Evolutionary conservation across 2,329 filamentous ascomycete genomes (phyloP).

Genomic region (Penicillium sclerotigenum): DNA sequence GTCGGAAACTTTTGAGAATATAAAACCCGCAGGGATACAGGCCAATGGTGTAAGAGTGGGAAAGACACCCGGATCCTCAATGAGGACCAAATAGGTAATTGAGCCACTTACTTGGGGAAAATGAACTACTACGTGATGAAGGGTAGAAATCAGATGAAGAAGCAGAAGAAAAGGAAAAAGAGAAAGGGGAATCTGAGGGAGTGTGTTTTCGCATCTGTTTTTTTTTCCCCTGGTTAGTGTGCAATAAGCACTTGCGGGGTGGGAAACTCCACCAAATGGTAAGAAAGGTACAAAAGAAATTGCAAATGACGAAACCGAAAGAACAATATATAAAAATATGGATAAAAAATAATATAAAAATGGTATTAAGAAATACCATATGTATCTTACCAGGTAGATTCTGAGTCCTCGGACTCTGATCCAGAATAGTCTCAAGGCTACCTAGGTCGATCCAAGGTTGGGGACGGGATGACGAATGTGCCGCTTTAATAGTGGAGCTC

Average conservation of each 20-base stretch:
- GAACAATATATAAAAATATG: too few relatives aligned
- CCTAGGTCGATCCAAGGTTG: background rate
- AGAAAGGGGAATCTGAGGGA: slow-evolving; percentile 15
- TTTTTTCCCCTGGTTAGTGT: slow-evolving; percentile 6
- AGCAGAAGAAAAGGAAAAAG: slow-evolving; percentile 22
- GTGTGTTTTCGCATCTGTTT: slow-evolving; percentile 13
- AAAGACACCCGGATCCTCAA: background rate
- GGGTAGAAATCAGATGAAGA: slow-evolving; percentile 28
- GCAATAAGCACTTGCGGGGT: slow-evolving; percentile 9
- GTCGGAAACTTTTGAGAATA: slow-evolving; percentile 7
- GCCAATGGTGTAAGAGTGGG: slow-evolving; percentile 7
- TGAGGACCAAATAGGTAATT: background rate
- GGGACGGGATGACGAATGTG: slow-evolving; percentile 9
- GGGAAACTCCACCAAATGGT: background rate
- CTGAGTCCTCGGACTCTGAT: background rate
- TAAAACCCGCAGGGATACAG: background rate
- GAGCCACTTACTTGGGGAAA: slow-evolving; percentile 12
- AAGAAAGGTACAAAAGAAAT: background rate
- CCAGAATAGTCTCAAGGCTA: background rate
- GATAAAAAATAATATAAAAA: background rate
- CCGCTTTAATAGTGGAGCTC: slow-evolving; percentile 3
- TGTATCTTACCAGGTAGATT: background rate
- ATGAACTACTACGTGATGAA: slow-evolving; percentile 33
- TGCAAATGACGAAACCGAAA: background rate
- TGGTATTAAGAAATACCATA: too few relatives aligned